Conservation (phyloP, 345 rosid species). For the Chamaenerion angustifolium region DNA sequence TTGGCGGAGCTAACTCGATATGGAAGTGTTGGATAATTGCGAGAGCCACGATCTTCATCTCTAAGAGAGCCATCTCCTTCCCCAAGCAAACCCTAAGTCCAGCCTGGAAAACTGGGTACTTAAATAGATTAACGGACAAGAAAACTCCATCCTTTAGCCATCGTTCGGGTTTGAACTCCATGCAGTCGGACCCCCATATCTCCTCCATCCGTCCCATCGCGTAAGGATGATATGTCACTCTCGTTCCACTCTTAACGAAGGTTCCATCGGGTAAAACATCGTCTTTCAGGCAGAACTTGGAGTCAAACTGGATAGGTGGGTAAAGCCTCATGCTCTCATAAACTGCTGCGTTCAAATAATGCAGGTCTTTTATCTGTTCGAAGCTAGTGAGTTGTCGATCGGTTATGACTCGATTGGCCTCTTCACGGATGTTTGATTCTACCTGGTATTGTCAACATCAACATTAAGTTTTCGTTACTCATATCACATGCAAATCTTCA, state of each 20-base stretch:
- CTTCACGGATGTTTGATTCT: constrained; percentile 13
- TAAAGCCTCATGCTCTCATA: constrained; percentile 41
- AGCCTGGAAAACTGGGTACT: constrained; percentile 67
- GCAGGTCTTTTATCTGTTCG: constrained; percentile 21
- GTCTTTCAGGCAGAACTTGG: constrained; percentile 29
- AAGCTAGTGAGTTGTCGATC: constrained; percentile 15
- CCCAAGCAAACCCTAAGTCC: constrained; percentile 66
- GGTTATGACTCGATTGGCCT: constrained; percentile 26
- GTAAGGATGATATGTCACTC: constrained; percentile 67
- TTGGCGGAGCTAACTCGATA: constrained; percentile 9
- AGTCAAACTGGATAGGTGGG: constrained; percentile 51
- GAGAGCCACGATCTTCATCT: constrained; percentile 44
- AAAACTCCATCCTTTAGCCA: constrained; percentile 46
- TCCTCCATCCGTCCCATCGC: constrained; percentile 66
- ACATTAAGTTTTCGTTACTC: not conserved
- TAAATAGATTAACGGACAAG: constrained; percentile 32
- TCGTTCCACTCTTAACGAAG: constrained; percentile 38
- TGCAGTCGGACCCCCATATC: constrained; percentile 57
- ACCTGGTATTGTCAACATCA: not conserved
- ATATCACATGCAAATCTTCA: no score
- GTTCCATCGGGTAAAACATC: constrained; percentile 42
- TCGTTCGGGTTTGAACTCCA: constrained; percentile 60
- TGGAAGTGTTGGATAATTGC: constrained; percentile 31
- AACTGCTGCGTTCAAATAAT: constrained; percentile 31
- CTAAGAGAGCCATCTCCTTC: constrained; percentile 62